Evolutionary conservation across 2,329 filamentous ascomycete species (phyloP).

Genomic region (Scedosporium minutisporum): DNA sequence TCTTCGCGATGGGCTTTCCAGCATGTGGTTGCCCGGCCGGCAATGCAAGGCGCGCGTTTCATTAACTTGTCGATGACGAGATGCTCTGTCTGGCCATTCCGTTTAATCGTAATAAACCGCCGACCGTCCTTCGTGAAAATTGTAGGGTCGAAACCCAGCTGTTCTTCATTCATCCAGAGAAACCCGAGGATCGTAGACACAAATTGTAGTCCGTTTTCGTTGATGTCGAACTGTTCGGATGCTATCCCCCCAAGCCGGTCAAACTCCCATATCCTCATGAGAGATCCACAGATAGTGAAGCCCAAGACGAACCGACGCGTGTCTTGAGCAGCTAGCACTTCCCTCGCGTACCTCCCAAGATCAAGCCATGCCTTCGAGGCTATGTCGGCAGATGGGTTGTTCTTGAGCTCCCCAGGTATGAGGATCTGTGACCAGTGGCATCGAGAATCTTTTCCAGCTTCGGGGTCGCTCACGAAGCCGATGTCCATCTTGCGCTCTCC

Average conservation of each 20-base stretch:
- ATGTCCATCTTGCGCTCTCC: too few relatives aligned
- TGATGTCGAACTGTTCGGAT: conserved; percentile 35
- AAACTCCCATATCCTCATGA: conserved; percentile 37
- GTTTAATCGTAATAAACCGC: conserved; percentile 29
- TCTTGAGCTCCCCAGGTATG: conserved; percentile 35
- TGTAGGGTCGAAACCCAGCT: conserved; percentile 34
- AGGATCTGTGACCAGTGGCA: conserved; percentile 32
- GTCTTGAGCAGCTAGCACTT: conserved; percentile 31
- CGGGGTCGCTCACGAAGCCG: conserved; percentile 21
- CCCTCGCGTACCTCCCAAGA: conserved; percentile 31
- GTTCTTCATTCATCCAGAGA: conserved; percentile 27
- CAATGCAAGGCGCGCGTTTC: conserved; percentile 21
- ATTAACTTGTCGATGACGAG: conserved; percentile 30
- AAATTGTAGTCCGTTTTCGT: conserved; percentile 29
- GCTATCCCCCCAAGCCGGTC: conserved; percentile 33
- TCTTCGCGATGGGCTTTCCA: conserved; percentile 31
- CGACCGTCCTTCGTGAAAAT: conserved; percentile 23
- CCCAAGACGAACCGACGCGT: conserved; percentile 34
- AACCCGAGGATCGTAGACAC: conserved; percentile 30
- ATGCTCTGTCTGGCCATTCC: conserved; percentile 24
- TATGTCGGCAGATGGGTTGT: conserved; percentile 30
- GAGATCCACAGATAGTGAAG: conserved; percentile 35
- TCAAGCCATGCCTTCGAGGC: conserved; percentile 26
- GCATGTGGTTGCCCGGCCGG: conserved; percentile 30
- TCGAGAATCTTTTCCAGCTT: conserved; percentile 15